Evolutionary conservation across 768 basidiomycete species (phyloP), one percentile per base, ranked within the genome.

Genomic region (Podaxis sp.): DNA sequence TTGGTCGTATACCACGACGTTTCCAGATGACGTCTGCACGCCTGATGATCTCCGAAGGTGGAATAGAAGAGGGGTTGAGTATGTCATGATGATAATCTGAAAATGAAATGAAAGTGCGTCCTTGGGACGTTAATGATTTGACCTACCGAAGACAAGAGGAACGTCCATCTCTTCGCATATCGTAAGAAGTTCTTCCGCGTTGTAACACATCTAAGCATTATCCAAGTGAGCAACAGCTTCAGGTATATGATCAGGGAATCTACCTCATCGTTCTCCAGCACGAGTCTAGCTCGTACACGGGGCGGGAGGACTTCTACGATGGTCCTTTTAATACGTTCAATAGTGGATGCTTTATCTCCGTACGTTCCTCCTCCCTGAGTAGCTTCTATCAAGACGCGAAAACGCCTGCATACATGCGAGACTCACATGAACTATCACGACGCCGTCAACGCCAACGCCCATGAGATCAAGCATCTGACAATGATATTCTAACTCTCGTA

Each of bases 261-360:
- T 61, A 91, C 92, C 78, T 98, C 96, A 66, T 97, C 96, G 64
- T 97, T 98, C 74, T 98, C 96, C n/a, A 95, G 78, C 1, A 94
- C 94, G 22, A 96, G 72, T 50, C 96, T 81, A 13, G 80, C 80
- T 64, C 90, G 85, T 62, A 93, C 86, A 24, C 83, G 82, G 22
- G 82, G 75, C 7, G 86, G 79, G 41, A 94, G 80, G n/a, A 73
- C 68, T 9, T 81, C 78, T 53, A 71, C 75, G 62, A 93, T 90
- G 13, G 87, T 89, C 63, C 83, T 77, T 71, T 87, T 90, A 70
- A 96, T 85, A 8, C 96, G 84, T 24, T 76, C 77, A 1, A 96
- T 75, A 0, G 96, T 86, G 4, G 80, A 78, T 22, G 67, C 66
- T 71, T 96, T 98, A 70, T 97, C 90, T 3, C 84, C 87, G 66